Evolutionary conservation across 495 filamentous ascomycete genomes (phyloP).

Genomic region (Xylaria palmicola): DNA sequence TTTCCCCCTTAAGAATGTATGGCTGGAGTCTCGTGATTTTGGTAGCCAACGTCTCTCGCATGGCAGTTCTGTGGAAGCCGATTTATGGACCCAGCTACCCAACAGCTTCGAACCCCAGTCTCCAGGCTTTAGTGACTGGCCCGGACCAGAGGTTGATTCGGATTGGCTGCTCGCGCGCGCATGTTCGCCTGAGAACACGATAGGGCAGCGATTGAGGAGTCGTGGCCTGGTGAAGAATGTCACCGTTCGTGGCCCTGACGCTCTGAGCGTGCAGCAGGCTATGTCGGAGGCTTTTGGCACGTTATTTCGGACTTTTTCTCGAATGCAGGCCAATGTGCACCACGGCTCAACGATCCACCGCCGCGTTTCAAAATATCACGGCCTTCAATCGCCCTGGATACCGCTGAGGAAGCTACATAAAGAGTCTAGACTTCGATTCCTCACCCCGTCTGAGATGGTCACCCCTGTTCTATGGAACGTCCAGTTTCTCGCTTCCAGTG

Average conservation of each 20-base stretch:
- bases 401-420: slow-evolving; percentile 70
- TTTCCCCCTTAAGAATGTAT: slow-evolving; percentile 63
- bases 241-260: slow-evolving; percentile 54
- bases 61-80: slow-evolving; percentile 39
- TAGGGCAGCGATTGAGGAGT: slow-evolving; percentile 62
- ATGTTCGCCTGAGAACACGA: slow-evolving; percentile 51
- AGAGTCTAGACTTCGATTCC: slow-evolving; percentile 63
- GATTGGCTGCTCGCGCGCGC: slow-evolving; percentile 60
- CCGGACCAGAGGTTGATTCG: slow-evolving; percentile 39
- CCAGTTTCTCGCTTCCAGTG: slow-evolving; percentile 60
- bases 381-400: slow-evolving; percentile 57
- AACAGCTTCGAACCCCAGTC: slow-evolving; percentile 46
- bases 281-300: slow-evolving; percentile 58
- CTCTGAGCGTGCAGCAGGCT: slow-evolving; percentile 59
- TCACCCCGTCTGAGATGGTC: slow-evolving; percentile 63
- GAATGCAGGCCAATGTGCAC: slow-evolving; percentile 30
- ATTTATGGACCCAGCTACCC: slow-evolving; percentile 60
- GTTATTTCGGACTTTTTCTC: slow-evolving; percentile 43
- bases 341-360: slow-evolving; percentile 30
- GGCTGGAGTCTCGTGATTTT: slow-evolving; percentile 53
- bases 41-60: slow-evolving; percentile 42
- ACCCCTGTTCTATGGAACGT: slow-evolving; percentile 66
- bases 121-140: slow-evolving; percentile 45
- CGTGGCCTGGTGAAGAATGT: slow-evolving; percentile 64
- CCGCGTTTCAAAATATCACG: slow-evolving; percentile 43